Percentiles rank a stretch among this genome's conserved stretches.
Evolutionary conservation across 2,329 filamentous ascomycete species (phyloP).

Genomic region (Alternaria arbusti): DNA sequence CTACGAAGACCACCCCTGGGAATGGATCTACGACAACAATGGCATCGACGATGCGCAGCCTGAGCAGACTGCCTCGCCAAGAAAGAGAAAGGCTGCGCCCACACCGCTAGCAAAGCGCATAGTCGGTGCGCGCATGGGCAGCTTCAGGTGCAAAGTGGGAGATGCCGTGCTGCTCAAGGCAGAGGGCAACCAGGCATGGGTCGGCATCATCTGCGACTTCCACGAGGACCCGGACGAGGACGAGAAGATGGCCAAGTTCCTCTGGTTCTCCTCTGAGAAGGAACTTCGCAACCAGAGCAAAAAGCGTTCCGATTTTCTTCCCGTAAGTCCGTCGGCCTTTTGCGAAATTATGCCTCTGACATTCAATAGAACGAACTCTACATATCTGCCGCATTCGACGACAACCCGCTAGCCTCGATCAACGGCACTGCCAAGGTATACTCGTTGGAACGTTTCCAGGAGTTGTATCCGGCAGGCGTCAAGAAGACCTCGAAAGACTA

Average conservation of each 20-base stretch:
- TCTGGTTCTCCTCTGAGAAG: slow-evolving; percentile 94
- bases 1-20: slow-evolving; percentile 58
- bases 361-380: slow-evolving; percentile 80
- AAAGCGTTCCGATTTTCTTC: slow-evolving; percentile 79
- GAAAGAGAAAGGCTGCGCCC: slow-evolving; percentile 40
- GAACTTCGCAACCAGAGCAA: slow-evolving; percentile 85
- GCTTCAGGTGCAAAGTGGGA: slow-evolving; percentile 79
- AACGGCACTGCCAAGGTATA: slow-evolving; percentile 86
- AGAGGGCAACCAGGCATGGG: slow-evolving; percentile 90
- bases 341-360: slow-evolving; percentile 16
- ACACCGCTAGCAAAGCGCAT: slow-evolving; percentile 59
- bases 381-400: slow-evolving; percentile 83
- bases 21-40: slow-evolving; percentile 61
- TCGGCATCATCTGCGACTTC: slow-evolving; percentile 87
- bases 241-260: slow-evolving; percentile 81
- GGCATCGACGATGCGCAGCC: slow-evolving; percentile 23
- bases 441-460: slow-evolving; percentile 72
- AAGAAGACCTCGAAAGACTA: slow-evolving; percentile 75
- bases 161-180: slow-evolving; percentile 88
- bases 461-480: slow-evolving; percentile 75
- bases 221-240: slow-evolving; percentile 65
- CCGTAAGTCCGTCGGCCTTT: slow-evolving; percentile 53
- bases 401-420: slow-evolving; percentile 86
- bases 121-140: slow-evolving; percentile 80
- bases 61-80: slow-evolving; percentile 35